Conservation (phyloP, 352 stramenopile genomes). For the Phytophthora brassicae region DNA sequence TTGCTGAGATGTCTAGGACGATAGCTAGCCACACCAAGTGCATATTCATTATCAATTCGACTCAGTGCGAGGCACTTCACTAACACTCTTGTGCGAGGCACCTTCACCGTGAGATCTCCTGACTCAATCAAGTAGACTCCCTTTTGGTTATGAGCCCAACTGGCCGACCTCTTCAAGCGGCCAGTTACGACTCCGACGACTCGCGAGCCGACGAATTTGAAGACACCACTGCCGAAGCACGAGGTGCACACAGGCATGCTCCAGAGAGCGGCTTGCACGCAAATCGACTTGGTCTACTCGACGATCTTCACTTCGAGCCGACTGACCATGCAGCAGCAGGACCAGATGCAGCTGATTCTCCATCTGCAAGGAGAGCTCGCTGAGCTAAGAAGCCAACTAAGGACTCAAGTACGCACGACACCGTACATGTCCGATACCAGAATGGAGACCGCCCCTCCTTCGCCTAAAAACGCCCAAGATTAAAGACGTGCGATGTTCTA, state of each 20-base stretch:
- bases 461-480: conserved; percentile 1
- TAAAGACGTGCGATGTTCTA: conserved; percentile 1
- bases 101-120: too few species aligned
- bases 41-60: too few species aligned
- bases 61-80: neutral
- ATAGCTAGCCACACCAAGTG: too few species aligned
- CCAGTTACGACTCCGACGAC: neutral
- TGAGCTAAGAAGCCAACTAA: too few species aligned
- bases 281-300: neutral
- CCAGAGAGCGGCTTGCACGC: neutral
- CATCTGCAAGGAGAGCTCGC: conserved; percentile 2
- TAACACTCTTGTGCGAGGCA: neutral
- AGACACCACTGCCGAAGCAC: neutral
- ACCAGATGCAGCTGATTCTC: neutral
- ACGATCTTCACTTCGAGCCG: neutral
- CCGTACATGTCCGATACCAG: conserved; percentile 5
- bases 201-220: neutral
- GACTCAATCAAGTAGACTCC: neutral
- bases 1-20: too few species aligned
- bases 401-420: neutral
- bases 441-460: neutral
- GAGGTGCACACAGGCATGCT: neutral
- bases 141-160: conserved; percentile 3
- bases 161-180: neutral
- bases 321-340: conserved; percentile 1